phyloP scores from a whole-genome alignment of 2,329 filamentous ascomycete genomes.

The Ustilaginoidea virens region DNA sequence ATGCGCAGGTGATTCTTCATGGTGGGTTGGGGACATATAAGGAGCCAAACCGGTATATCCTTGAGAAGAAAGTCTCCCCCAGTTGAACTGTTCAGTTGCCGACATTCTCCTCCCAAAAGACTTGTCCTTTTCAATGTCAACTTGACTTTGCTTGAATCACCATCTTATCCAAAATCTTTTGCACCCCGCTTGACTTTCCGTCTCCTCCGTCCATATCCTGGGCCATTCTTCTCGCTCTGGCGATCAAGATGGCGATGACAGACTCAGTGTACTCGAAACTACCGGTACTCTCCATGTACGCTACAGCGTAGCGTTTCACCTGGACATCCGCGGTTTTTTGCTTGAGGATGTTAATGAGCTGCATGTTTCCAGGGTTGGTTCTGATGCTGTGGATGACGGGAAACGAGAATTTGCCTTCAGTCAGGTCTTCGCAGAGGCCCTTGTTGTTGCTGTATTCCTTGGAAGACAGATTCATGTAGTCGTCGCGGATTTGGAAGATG shows the following conservation, averaged over 20 bases:
- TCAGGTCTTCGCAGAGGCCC: slow-evolving; percentile 87
- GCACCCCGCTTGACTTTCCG: slow-evolving; percentile 40
- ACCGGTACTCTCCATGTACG: slow-evolving; percentile 79
- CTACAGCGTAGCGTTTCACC: slow-evolving; percentile 81
- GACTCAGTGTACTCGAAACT: slow-evolving; percentile 75
- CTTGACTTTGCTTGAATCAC: slow-evolving; percentile 12
- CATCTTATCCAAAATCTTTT: slow-evolving; percentile 56
- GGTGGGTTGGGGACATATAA: too few relatives aligned
- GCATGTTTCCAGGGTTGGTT: slow-evolving; percentile 53
- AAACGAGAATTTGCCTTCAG: slow-evolving; percentile 94
- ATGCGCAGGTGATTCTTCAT: too few relatives aligned
- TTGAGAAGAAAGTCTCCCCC: too few relatives aligned
- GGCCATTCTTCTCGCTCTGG: slow-evolving; percentile 46
- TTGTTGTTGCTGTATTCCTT: slow-evolving; percentile 75
- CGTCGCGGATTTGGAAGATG: slow-evolving; percentile 82
- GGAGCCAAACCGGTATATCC: too few relatives aligned
- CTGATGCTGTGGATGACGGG: slow-evolving; percentile 90
- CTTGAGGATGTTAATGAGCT: slow-evolving; percentile 82
- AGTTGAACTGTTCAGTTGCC: too few relatives aligned
- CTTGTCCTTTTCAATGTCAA: too few relatives aligned
- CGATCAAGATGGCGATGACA: slow-evolving; percentile 48
- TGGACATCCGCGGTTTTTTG: slow-evolving; percentile 77
- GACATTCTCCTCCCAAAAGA: too few relatives aligned
- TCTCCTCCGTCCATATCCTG: slow-evolving; percentile 47
- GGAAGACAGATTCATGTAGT: slow-evolving; percentile 76